A percentile compares a stretch with the other conserved stretches of the same genome.
phyloP scores from a whole-genome alignment of 208 protist genomes.

The Angomonas ambiguus region DNA sequence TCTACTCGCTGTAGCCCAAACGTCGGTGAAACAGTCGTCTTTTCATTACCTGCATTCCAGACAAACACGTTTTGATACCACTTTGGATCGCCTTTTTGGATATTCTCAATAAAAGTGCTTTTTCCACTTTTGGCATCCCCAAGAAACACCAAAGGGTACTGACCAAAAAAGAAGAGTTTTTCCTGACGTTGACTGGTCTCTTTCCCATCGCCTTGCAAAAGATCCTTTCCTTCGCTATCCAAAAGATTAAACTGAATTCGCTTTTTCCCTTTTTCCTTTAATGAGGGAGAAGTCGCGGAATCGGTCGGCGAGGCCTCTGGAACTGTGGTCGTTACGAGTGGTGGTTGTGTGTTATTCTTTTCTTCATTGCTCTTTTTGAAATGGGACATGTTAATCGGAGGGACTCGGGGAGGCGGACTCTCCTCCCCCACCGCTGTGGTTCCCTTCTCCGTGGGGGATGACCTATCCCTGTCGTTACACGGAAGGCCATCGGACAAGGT shows the following conservation, averaged over 20 bases:
- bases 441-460: too few species aligned
- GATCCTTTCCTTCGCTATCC: neutral
- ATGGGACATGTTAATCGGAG: neutral
- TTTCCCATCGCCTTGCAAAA: neutral
- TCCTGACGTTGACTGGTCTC: neutral
- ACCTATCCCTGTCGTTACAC: too few species aligned
- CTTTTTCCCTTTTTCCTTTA: neutral
- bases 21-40: constrained; percentile 12
- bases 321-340: neutral
- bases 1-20: constrained; percentile 18
- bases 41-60: neutral
- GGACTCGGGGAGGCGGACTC: neutral
- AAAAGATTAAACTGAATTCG: neutral
- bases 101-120: constrained; percentile 45
- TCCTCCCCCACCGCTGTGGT: neutral
- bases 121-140: constrained; percentile 54
- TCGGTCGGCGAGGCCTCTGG: neutral
- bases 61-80: neutral
- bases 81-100: constrained; percentile 15
- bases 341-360: neutral
- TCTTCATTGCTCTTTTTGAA: too few species aligned
- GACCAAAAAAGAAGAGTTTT: constrained; percentile 29
- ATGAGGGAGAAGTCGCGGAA: neutral
- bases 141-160: constrained; percentile 73
- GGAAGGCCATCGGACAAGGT: too few species aligned